Evolutionary conservation across 495 filamentous ascomycete species (phyloP).

Genomic region (Neurospora sp.): DNA sequence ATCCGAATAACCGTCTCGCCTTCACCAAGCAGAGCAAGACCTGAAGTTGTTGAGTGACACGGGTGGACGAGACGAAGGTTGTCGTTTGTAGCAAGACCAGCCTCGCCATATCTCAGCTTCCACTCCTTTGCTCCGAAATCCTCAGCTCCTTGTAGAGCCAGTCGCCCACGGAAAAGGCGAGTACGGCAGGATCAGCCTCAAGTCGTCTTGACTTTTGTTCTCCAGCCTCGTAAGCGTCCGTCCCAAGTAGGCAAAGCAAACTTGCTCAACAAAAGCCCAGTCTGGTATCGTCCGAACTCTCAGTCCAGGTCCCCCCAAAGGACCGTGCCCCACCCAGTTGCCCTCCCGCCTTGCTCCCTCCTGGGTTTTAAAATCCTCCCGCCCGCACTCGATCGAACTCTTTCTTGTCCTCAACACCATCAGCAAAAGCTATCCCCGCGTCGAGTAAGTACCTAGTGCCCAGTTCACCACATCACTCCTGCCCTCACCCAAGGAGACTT

Average conservation of each 20-base stretch:
- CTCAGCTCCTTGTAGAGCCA: not conserved
- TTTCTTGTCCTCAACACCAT: not conserved
- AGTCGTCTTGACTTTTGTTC: not conserved
- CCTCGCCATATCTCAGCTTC: not conserved
- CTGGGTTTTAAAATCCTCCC: not conserved
- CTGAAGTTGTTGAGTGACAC: not conserved
- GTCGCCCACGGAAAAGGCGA: not conserved
- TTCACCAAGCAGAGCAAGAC: not conserved
- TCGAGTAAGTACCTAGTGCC: not conserved
- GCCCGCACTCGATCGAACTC: not conserved
- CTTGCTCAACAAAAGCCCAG: not conserved
- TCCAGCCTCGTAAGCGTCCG: not conserved
- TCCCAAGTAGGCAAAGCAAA: not conserved
- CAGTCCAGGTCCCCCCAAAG: not conserved
- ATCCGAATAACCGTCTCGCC: not conserved
- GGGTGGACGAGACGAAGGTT: not conserved
- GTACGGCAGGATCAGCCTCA: not conserved
- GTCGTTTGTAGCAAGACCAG: not conserved
- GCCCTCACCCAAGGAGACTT: not conserved
- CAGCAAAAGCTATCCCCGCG: not conserved
- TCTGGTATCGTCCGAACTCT: not conserved
- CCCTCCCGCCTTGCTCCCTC: not conserved
- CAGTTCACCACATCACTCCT: not conserved
- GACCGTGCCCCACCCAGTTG: not conserved
- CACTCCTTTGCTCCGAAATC: not conserved